Evolutionary conservation across 1,139 yeast species (phyloP).

Genomic region (Saccharomyces hybrid): DNA sequence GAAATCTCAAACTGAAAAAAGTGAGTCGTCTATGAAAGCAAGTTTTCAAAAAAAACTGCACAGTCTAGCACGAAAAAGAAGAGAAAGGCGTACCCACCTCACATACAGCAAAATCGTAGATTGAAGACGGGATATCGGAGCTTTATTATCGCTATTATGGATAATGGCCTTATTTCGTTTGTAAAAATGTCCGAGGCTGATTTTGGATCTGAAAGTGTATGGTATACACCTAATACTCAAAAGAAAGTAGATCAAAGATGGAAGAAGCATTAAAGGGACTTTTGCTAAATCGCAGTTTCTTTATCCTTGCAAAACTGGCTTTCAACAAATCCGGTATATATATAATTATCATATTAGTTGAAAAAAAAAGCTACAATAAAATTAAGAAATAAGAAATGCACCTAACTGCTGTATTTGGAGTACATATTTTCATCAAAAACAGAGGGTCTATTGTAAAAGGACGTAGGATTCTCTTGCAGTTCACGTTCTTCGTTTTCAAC

Average conservation of each 20-base stretch:
- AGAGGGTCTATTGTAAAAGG: constrained; percentile 40
- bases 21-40: background rate
- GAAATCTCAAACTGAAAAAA: constrained; percentile 4
- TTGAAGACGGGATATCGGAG: constrained; percentile 44
- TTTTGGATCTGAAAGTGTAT: constrained; percentile 40
- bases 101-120: constrained; percentile 31
- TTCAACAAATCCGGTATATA: background rate
- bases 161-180: constrained; percentile 66
- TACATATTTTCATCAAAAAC: constrained; percentile 41
- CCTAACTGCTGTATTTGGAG: constrained; percentile 32
- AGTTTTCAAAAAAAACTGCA: constrained; percentile 19
- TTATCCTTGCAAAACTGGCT: background rate
- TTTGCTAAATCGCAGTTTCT: background rate
- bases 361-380: background rate
- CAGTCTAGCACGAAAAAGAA: constrained; percentile 31
- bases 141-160: constrained; percentile 58
- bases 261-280: constrained; percentile 1
- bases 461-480: constrained; percentile 26
- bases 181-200: constrained; percentile 52
- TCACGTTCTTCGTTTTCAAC: constrained; percentile 21
- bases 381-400: background rate
- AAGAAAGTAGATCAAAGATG: background rate
- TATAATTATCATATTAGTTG: background rate
- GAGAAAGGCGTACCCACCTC: constrained; percentile 12
- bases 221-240: constrained; percentile 20